Percentiles rank a stretch among this genome's conserved stretches.
phyloP scores from a whole-genome alignment of 176 grass and related monocot species.

The Metroxylon sagu region DNA sequence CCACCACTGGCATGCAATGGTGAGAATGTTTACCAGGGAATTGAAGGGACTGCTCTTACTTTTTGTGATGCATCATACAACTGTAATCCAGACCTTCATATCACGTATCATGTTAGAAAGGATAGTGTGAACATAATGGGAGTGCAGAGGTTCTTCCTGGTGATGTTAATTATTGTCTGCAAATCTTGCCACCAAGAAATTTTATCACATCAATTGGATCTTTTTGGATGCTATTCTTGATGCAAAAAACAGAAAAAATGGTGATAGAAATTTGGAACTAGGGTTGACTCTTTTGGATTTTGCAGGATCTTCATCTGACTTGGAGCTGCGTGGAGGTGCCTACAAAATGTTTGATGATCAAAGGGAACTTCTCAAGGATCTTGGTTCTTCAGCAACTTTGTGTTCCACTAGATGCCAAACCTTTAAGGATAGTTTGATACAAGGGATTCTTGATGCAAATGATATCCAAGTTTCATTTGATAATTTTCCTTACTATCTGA shows the following conservation, averaged over 20 bases:
- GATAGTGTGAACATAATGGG: too few relatives aligned
- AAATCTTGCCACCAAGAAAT: too few relatives aligned
- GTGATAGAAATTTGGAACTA: background rate
- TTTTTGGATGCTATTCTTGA: too few relatives aligned
- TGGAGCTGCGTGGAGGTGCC: conserved; percentile 48
- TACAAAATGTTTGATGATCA: conserved; percentile 60
- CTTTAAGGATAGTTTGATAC: conserved; percentile 78
- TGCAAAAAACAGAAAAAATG: too few relatives aligned
- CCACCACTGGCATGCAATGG: conserved; percentile 60
- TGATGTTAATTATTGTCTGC: too few relatives aligned
- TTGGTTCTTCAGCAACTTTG: conserved; percentile 28
- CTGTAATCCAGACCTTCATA: too few relatives aligned
- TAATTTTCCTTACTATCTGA: conserved; percentile 84
- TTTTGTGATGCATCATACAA: too few relatives aligned
- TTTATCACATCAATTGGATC: too few relatives aligned
- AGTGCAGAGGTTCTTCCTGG: too few relatives aligned
- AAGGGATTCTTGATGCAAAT: conserved; percentile 45
- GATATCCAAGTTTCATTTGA: conserved; percentile 74
- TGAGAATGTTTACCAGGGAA: conserved; percentile 22
- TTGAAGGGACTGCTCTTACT: background rate
- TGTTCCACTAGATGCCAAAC: conserved; percentile 35
- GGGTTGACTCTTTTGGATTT: background rate
- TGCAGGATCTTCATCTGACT: conserved; percentile 47
- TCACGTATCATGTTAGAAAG: too few relatives aligned
- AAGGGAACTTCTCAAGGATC: conserved; percentile 16